Evolutionary conservation across 306 rosid genomes (phyloP).

Genomic region (Quercus ilex): DNA sequence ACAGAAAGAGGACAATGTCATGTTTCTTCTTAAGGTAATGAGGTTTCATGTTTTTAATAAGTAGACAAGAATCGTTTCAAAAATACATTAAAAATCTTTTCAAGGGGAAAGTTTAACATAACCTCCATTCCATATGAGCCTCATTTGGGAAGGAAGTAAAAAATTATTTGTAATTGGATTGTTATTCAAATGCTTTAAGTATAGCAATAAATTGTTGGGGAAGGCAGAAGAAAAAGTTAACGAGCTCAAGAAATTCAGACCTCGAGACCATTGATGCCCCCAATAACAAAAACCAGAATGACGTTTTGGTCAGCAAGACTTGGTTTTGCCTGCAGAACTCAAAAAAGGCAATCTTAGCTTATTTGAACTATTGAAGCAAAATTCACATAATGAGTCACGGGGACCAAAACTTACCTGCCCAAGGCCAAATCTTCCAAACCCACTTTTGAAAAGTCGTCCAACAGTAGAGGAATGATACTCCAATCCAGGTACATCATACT

Average conservation of each 20-base stretch:
- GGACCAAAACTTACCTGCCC: slow-evolving; percentile 71
- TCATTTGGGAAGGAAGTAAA: background rate
- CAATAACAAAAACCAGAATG: slow-evolving; percentile 78
- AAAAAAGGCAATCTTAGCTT: slow-evolving; percentile 17
- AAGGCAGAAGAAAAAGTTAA: background rate
- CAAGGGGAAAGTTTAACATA: background rate
- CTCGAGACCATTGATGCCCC: slow-evolving; percentile 92
- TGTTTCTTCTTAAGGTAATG: slow-evolving; percentile 5
- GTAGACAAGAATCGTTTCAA: background rate
- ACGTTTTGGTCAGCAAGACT: slow-evolving; percentile 85
- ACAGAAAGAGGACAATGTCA: slow-evolving; percentile 12
- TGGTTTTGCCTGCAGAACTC: slow-evolving; percentile 80
- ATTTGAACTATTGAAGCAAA: slow-evolving; percentile 21
- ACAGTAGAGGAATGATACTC: slow-evolving; percentile 94
- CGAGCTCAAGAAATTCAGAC: slow-evolving; percentile 33
- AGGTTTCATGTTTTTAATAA: slow-evolving; percentile 4
- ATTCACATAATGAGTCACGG: slow-evolving; percentile 4
- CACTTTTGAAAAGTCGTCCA: slow-evolving; percentile 83
- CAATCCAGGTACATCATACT: slow-evolving; percentile 69
- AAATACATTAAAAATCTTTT: background rate
- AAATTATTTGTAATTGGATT: background rate
- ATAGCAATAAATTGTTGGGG: background rate
- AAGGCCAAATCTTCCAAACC: slow-evolving; percentile 95
- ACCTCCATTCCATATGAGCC: background rate
- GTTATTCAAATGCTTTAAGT: background rate